A percentile compares a stretch with the other conserved stretches of the same genome.
phyloP scores from a whole-genome alignment of 1,284 basidiomycete genomes.

The Leccinum ponderosum region DNA sequence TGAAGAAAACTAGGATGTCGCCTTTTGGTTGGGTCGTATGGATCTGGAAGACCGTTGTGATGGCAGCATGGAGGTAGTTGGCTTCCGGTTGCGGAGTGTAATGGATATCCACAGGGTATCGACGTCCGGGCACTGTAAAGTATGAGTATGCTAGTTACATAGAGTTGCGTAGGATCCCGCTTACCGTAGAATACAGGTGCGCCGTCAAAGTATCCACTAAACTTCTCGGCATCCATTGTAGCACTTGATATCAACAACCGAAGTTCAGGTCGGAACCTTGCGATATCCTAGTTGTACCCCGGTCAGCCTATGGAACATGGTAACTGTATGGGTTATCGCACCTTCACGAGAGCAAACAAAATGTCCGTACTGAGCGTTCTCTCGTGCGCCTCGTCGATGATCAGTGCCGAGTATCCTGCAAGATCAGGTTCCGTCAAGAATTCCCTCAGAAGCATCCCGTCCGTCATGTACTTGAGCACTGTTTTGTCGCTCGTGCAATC shows the following conservation, averaged over 20 bases:
- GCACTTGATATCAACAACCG: slow-evolving; percentile 92
- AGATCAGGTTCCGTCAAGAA: slow-evolving; percentile 95
- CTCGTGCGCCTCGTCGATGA: slow-evolving; percentile 98
- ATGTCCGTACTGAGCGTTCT: slow-evolving; percentile 96
- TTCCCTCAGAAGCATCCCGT: slow-evolving; percentile 96
- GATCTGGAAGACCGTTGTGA: slow-evolving; percentile 98
- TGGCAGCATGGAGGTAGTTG: slow-evolving; percentile 97
- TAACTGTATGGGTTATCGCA: slow-evolving; percentile 43
- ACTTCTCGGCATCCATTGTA: slow-evolving; percentile 97
- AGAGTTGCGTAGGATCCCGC: slow-evolving; percentile 22
- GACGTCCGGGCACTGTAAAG: slow-evolving; percentile 85
- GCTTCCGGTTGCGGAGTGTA: slow-evolving; percentile 98
- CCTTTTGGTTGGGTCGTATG: slow-evolving; percentile 98
- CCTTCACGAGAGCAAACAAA: slow-evolving; percentile 95
- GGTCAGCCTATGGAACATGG: slow-evolving; percentile 12
- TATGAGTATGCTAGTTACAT: slow-evolving; percentile 1
- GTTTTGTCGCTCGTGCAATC: slow-evolving; percentile 99
- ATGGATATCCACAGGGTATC: slow-evolving; percentile 98
- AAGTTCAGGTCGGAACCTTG: slow-evolving; percentile 93
- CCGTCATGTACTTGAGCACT: slow-evolving; percentile 97
- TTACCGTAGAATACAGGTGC: slow-evolving; percentile 91
- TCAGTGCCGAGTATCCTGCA: slow-evolving; percentile 88
- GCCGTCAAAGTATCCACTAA: slow-evolving; percentile 93
- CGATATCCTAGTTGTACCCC: slow-evolving; percentile 73
- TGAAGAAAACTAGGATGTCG: slow-evolving; percentile 98